phyloP scores from a whole-genome alignment of 352 stramenopile species.

The Globisporangium nodosum region DNA sequence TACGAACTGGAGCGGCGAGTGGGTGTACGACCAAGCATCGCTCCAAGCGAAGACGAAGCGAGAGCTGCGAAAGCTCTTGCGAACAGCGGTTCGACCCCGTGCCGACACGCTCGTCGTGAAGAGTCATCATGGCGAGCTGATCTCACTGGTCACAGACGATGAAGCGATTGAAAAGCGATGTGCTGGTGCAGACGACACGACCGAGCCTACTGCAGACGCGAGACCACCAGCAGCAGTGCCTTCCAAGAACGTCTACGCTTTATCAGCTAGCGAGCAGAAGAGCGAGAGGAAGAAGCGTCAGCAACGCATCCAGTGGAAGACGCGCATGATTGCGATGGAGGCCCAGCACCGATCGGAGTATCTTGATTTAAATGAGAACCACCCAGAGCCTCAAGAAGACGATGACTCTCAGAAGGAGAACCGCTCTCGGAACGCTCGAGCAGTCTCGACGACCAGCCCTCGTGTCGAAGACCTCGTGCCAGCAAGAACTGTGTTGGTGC shows the following conservation, averaged over 20 bases:
- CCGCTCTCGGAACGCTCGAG: not conserved
- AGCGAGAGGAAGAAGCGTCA: constrained; percentile 14
- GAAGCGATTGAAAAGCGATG: not conserved
- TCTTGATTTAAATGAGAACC: not conserved
- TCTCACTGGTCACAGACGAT: constrained; percentile 21
- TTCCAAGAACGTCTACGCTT: constrained; percentile 14
- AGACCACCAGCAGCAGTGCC: not conserved
- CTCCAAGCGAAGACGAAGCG: constrained; percentile 29
- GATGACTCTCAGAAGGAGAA: not conserved
- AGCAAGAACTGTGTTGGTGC: constrained; percentile 21
- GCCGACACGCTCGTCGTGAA: constrained; percentile 34
- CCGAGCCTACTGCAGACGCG: not conserved
- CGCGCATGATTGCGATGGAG: constrained; percentile 56
- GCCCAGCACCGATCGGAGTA: constrained; percentile 30
- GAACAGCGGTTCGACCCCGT: constrained; percentile 21
- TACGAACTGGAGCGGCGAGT: constrained; percentile 59
- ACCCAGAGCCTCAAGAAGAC: not conserved
- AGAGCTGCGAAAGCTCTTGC: constrained; percentile 31
- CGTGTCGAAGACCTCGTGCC: not conserved
- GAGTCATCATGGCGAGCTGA: constrained; percentile 38
- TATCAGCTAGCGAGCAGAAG: constrained; percentile 23
- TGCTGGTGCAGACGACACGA: not conserved
- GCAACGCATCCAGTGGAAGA: constrained; percentile 35
- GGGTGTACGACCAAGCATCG: constrained; percentile 42
- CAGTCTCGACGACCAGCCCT: not conserved